A percentile compares a stretch with the other conserved stretches of the same genome.
phyloP scores from a whole-genome alignment of 345 rosid species.

The Garcia nutans region DNA sequence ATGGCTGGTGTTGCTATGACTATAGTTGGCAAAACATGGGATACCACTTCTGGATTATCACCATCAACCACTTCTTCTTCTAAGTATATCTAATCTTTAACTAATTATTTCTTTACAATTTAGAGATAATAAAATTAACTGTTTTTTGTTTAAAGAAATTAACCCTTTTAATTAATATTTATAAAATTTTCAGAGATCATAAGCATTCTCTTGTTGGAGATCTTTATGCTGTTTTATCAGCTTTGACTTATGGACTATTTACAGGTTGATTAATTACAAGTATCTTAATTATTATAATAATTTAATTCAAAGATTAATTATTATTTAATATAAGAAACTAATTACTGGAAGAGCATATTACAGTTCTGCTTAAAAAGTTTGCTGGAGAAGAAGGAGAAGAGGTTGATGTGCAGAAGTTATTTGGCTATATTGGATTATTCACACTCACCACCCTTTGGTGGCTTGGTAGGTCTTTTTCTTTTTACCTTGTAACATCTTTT shows the following conservation, averaged over 20 bases:
- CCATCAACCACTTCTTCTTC: slow-evolving; percentile 12
- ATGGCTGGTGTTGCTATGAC: slow-evolving; percentile 53
- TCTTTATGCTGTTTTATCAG: slow-evolving; percentile 44
- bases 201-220: slow-evolving; percentile 40
- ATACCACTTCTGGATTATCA: slow-evolving; percentile 19
- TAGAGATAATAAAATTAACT: no score
- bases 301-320: neutral
- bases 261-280: slow-evolving; percentile 26
- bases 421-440: slow-evolving; percentile 47
- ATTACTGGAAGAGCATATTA: neutral
- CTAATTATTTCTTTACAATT: neutral
- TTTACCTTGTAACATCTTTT: no score
- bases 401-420: slow-evolving; percentile 48
- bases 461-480: slow-evolving; percentile 32
- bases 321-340: neutral
- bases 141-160: no score
- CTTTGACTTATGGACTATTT: slow-evolving; percentile 42
- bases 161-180: neutral
- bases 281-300: no score
- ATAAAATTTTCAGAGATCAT: slow-evolving; percentile 12
- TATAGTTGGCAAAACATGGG: slow-evolving; percentile 41
- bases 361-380: slow-evolving; percentile 47
- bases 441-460: slow-evolving; percentile 42
- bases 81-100: slow-evolving; percentile 20
- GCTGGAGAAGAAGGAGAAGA: slow-evolving; percentile 43